These are phyloP conservation scores for Cercospora zeae-maydis DNA, from an alignment of 2,329 filamentous ascomycete genomes.

Conservation along the genomic window DNA sequence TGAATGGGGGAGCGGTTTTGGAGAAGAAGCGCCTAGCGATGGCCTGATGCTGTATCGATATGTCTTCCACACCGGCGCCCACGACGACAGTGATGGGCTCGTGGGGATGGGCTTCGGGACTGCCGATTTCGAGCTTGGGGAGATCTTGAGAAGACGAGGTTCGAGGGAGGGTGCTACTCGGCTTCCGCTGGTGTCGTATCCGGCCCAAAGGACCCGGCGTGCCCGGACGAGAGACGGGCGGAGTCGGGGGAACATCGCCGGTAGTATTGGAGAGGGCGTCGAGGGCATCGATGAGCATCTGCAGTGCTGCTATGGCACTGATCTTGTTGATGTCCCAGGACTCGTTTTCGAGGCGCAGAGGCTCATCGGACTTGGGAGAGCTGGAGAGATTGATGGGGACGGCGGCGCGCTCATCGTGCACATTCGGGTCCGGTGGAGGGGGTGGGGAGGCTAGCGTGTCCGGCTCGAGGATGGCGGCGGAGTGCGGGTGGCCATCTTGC, in stretches of 20 bases:
- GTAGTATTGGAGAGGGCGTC: conserved; percentile 64
- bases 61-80: conserved; percentile 65
- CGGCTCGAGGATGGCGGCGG: neutral
- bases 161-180: conserved; percentile 40
- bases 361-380: conserved; percentile 28
- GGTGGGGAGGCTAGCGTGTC: conserved; percentile 20
- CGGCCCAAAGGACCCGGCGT: conserved; percentile 49
- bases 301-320: conserved; percentile 69
- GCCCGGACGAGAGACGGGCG: conserved; percentile 60
- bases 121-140: conserved; percentile 34
- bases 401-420: conserved; percentile 25
- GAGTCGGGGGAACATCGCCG: conserved; percentile 78
- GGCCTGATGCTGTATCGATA: conserved; percentile 75
- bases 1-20: conserved; percentile 78
- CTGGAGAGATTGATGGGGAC: conserved; percentile 17
- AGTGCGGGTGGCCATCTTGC: neutral
- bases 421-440: conserved; percentile 29
- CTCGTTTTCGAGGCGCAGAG: conserved; percentile 34
- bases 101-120: conserved; percentile 49
- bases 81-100: conserved; percentile 47
- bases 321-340: conserved; percentile 69
- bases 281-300: conserved; percentile 63
- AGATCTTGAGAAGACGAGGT: conserved; percentile 43
- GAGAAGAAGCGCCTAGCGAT: conserved; percentile 93
- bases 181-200: conserved; percentile 10